phyloP scores from a whole-genome alignment of 306 rosid species.

The apple (Malus domestica) region ASM211411v1 NC_041799.1:3141001-3141500 shows the following conservation, averaged over 20 bases:
- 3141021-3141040: constrained; percentile 64
- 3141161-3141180: constrained; percentile 88
- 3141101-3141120: not conserved
- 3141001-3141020: constrained; percentile 84
- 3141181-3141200: constrained; percentile 98
- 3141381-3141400: not conserved
- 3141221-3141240: constrained; percentile 21
- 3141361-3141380: too few relatives aligned
- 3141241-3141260: constrained; percentile 8
- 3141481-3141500: constrained; percentile 74
- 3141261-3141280: not conserved
- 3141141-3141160: constrained; percentile 63
- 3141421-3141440: constrained; percentile 90
- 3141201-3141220: constrained; percentile 97
- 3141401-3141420: not conserved
- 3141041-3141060: constrained; percentile 43
- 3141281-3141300: too few relatives aligned
- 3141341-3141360: too few relatives aligned
- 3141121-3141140: constrained; percentile 60
- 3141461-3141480: constrained; percentile 91
- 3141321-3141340: too few relatives aligned
- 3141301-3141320: too few relatives aligned
- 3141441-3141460: constrained; percentile 98
- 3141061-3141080: too few relatives aligned
- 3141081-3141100: not conserved